These are phyloP conservation scores for Komagataella phaffii DNA, from an alignment of 805 yeast species.

Conservation along the genomic window DNA sequence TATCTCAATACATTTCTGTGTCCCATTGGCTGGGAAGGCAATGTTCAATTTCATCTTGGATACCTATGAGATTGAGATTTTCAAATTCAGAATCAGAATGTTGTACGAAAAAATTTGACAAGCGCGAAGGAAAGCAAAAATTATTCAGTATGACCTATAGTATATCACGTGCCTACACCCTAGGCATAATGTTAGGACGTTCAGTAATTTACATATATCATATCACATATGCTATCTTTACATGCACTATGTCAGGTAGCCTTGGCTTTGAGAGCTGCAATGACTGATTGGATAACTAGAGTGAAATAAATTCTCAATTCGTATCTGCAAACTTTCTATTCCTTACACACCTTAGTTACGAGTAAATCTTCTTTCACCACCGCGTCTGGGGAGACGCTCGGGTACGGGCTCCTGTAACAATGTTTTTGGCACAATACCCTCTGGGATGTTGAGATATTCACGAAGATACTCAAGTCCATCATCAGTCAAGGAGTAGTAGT, in stretches of 20 bases:
- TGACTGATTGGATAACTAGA: background rate
- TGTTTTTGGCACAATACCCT: conserved; percentile 96
- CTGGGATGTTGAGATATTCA: conserved; percentile 97
- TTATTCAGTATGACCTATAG: background rate
- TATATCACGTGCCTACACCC: background rate
- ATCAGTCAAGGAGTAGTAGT: conserved; percentile 99
- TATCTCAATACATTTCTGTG: conserved; percentile 94
- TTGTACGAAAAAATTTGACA: background rate
- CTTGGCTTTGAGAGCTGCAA: background rate
- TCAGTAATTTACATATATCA: too few relatives aligned
- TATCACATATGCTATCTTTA: background rate
- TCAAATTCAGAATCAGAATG: background rate
- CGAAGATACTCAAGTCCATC: conserved; percentile 98
- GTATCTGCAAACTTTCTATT: background rate
- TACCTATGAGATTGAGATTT: background rate
- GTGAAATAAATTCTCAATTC: background rate
- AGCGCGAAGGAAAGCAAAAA: background rate
- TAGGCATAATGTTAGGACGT: background rate
- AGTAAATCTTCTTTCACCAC: conserved; percentile 35
- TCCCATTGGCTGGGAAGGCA: conserved; percentile 99
- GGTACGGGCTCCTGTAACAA: conserved; percentile 92
- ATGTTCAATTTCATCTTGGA: conserved; percentile 65
- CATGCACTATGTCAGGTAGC: background rate
- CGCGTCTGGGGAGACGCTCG: conserved; percentile 45
- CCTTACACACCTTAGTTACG: background rate